Evolutionary conservation across 2,329 filamentous ascomycete genomes (phyloP), one percentile per base, ranked within the genome.

Genomic region (Botrytis paeoniae): DNA sequence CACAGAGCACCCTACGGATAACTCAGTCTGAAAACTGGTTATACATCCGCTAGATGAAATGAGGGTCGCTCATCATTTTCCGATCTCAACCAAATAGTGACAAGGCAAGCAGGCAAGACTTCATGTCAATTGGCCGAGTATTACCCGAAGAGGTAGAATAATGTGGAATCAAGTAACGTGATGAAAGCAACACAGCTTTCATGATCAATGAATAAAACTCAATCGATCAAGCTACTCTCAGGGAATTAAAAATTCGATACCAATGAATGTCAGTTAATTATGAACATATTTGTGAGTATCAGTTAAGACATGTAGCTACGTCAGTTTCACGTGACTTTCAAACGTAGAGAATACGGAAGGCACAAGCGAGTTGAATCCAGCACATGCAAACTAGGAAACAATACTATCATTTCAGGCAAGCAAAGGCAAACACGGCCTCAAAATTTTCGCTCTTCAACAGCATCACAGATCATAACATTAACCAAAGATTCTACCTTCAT

Each of bases 401-500:
- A 39, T n/a, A 20, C 51, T 29, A 57, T n/a, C 25, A 54, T 54
- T 43, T 57, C 65, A 41, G 65, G 48, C 48, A 57, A 43, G 37
- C 65, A 57, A 32, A 54, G 16, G 65, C 65, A 57, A 69, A 69
- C 65, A 41, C 65, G 48, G 20, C 48, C 48, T 69, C 35, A 57
- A 69, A 57, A 29, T 39, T 57, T 57, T 69, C n/a, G 54, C 64
- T 43, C 65, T 57, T 41, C 65, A 41, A 32, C 39, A 39, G 35
- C 48, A 22, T 41, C 48, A 41, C 48, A 68, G 39, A 29, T 37
- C 48, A 69, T 69, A 41, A 57, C 65, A 41, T 25, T n/a, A 57
- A 41, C 39, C n/a, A 57, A 57, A n/a, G 32, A 32, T 32, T 35
- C 29, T 48, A 65, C 6, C 35, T 69, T 18, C 65, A 69, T 69